Evolutionary conservation across 2,329 filamentous ascomycete species (phyloP), one percentile per base, ranked within the genome.

Genomic region (Ceratocystis cacaofunesta): DNA sequence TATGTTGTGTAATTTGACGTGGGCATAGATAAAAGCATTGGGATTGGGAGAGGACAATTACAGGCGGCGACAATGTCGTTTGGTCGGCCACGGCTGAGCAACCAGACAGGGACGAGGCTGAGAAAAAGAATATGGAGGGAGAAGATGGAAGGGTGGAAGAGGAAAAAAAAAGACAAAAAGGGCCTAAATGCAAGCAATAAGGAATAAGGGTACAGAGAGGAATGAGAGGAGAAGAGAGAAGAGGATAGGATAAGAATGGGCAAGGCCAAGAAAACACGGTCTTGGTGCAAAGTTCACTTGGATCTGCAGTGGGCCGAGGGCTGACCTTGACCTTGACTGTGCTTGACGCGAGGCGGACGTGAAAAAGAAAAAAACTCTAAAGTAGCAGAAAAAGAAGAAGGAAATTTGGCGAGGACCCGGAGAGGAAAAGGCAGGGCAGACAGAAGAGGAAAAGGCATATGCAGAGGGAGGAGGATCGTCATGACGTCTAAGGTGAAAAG

Each of bases 281-380:
- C 52, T 57, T 57, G 52, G 22, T 57, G 52, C 52, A 57, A 28
- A 57, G 52, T 28, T 57, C 52, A 57, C 48, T 57, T 64, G 62
- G 52, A 44, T 46, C 62, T 64, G 62, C 62, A 64, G 62, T 64
- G 62, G 62, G 62, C 62, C 62, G 62, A 64, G 62, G 52, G 62
- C 52, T 64, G 52, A 57, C 52, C 17, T 41, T 41, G 36, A 41
- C 36, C 36, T 41, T 57, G 52, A 28, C 46, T 50, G 36, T 19
- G 46, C 25, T 57, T 17, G 62, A 64, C 62, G 62, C 62, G 62
- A 64, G 62, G 62, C 15, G 36, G 62, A 30, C 50, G 62, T 64
- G 62, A 28, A 64, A 64, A 64, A 64, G 50, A 32, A 57, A 41
- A 52, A 57, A 36, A 57, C 25, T n/a, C 3, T 7, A 25, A 50